These are phyloP conservation scores for Calonectria multiphialidica DNA, from an alignment of 2,329 filamentous ascomycete species.

Conservation along the genomic window DNA sequence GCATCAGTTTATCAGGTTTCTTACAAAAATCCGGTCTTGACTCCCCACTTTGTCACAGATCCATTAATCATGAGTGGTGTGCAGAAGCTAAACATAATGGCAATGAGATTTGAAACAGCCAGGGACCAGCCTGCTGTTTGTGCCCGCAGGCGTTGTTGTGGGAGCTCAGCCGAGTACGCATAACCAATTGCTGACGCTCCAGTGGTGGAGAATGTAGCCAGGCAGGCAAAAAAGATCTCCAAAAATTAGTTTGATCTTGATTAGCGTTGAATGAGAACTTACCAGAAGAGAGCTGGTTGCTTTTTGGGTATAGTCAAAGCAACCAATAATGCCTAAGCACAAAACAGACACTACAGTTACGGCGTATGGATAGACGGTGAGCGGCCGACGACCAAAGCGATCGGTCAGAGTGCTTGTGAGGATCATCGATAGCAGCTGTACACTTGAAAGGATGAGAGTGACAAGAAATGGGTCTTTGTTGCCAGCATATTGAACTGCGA, in stretches of 20 bases:
- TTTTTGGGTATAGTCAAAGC: slow-evolving; percentile 30
- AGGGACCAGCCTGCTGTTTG: slow-evolving; percentile 36
- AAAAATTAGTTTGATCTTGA: neutral
- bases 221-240: slow-evolving; percentile 30
- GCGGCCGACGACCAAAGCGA: slow-evolving; percentile 22
- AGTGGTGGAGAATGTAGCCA: slow-evolving; percentile 29
- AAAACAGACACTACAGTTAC: slow-evolving; percentile 26
- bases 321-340: slow-evolving; percentile 29
- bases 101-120: slow-evolving; percentile 53
- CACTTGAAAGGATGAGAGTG: slow-evolving; percentile 20
- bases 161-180: slow-evolving; percentile 27
- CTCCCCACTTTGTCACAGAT: slow-evolving; percentile 50
- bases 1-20: neutral
- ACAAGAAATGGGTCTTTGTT: slow-evolving; percentile 32
- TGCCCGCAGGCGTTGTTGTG: slow-evolving; percentile 24
- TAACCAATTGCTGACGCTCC: slow-evolving; percentile 29
- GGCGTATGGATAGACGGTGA: slow-evolving; percentile 25
- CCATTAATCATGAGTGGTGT: slow-evolving; percentile 60
- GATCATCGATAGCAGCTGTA: slow-evolving; percentile 30
- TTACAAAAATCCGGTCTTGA: slow-evolving; percentile 58
- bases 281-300: slow-evolving; percentile 28
- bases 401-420: slow-evolving; percentile 25
- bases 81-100: slow-evolving; percentile 59
- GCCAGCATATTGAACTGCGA: slow-evolving; percentile 28
- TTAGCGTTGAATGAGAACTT: neutral